Percentiles rank a stretch among this genome's conserved stretches.
Conservation (phyloP, 805 yeast species). For the Zygoascus biomembranicola region DNA sequence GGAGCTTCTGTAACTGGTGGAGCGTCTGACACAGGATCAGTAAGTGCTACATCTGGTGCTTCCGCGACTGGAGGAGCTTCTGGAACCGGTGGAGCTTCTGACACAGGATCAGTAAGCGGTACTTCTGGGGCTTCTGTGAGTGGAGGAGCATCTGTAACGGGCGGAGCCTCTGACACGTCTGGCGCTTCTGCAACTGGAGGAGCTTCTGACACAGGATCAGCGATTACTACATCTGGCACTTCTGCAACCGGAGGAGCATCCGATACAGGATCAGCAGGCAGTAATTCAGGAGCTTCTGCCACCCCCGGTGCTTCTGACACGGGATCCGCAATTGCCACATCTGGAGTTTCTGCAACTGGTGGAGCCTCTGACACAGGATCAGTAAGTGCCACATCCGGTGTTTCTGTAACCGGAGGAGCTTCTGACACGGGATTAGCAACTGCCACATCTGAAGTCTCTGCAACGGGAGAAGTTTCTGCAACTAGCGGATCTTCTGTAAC, state of each 20-base stretch:
- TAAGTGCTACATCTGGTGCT: not conserved
- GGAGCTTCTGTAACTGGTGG: not conserved
- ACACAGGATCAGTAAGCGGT: not conserved
- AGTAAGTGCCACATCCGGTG: slow-evolving; percentile 5
- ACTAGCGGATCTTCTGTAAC: not conserved
- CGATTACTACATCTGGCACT: not conserved
- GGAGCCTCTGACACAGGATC: slow-evolving; percentile 5
- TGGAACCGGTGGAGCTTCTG: not conserved
- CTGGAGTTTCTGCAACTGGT: slow-evolving; percentile 1
- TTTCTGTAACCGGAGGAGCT: not conserved
- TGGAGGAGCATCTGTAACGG: slow-evolving; percentile 5
- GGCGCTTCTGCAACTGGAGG: not conserved
- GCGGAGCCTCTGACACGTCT: not conserved
- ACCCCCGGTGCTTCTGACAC: not conserved
- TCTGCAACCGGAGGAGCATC: not conserved
- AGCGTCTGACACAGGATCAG: not conserved
- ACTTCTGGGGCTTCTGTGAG: slow-evolving; percentile 4
- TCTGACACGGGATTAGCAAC: not conserved
- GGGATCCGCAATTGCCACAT: not conserved
- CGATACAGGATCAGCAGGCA: not conserved
- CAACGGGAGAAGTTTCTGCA: not conserved
- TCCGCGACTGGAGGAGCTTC: not conserved
- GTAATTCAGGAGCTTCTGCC: no score
- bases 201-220: not conserved
- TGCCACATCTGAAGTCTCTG: not conserved